A percentile compares a stretch with the other conserved stretches of the same genome.
Evolutionary conservation across 306 rosid genomes (phyloP).

Genomic region (Dalbergia cultrata): DNA sequence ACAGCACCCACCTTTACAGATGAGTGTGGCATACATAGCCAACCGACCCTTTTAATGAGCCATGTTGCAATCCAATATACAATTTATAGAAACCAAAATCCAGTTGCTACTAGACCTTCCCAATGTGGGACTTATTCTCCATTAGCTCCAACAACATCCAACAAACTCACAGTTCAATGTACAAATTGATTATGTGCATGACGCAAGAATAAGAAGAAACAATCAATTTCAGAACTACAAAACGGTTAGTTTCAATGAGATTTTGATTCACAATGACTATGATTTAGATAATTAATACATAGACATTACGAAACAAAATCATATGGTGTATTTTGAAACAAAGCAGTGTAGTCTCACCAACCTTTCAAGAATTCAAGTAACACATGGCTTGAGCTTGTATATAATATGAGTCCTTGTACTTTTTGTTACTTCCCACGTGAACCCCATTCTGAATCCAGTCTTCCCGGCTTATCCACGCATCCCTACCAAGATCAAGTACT

Average conservation of each 20-base stretch:
- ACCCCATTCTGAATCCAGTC: constrained; percentile 89
- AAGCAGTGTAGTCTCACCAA: constrained; percentile 1
- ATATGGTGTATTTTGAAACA: neutral
- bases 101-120: fast-evolving
- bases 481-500: constrained; percentile 87
- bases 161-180: neutral
- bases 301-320: neutral
- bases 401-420: constrained; percentile 91
- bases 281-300: neutral
- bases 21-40: constrained; percentile 88
- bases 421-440: constrained; percentile 73
- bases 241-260: neutral
- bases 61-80: fast-evolving
- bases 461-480: constrained; percentile 84
- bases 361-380: constrained; percentile 73
- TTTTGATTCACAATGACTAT: neutral
- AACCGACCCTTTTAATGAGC: constrained; percentile 65
- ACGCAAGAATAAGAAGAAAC: neutral
- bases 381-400: constrained; percentile 98
- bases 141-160: too few species aligned
- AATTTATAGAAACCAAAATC: neutral
- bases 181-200: neutral
- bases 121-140: constrained; percentile 53
- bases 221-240: neutral
- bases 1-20: constrained; percentile 67